A percentile compares a stretch with the other conserved stretches of the same genome.
These are phyloP conservation scores for Cairneyella variabilis DNA, from an alignment of 495 filamentous ascomycete species.

Conservation along the genomic window DNA sequence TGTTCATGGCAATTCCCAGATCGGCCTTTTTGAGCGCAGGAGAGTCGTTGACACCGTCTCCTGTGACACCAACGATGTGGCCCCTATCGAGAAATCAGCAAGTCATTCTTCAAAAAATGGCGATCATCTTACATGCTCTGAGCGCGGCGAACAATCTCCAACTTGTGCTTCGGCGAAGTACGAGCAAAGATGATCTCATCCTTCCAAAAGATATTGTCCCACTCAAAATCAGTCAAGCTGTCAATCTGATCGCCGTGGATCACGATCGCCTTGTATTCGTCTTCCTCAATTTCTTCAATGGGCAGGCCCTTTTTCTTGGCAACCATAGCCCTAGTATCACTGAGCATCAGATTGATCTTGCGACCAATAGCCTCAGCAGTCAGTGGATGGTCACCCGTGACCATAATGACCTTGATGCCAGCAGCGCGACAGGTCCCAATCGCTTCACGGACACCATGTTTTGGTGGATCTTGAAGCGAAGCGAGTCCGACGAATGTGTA, in stretches of 20 bases:
- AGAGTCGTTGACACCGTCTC: conserved; percentile 85
- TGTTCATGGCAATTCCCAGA: conserved; percentile 78
- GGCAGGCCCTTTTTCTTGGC: conserved; percentile 14
- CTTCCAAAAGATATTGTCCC: conserved; percentile 39
- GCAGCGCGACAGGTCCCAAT: conserved; percentile 31
- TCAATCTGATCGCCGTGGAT: conserved; percentile 32
- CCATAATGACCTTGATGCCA: conserved; percentile 49
- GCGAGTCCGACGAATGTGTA: conserved; percentile 47
- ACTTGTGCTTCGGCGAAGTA: conserved; percentile 68
- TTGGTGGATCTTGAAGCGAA: conserved; percentile 47
- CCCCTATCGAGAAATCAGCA: conserved; percentile 33
- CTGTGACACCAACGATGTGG: conserved; percentile 76
- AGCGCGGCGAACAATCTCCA: conserved; percentile 59
- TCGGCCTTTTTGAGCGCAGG: conserved; percentile 78
- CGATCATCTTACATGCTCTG: background rate
- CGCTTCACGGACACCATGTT: conserved; percentile 29
- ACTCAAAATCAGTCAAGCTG: conserved; percentile 31
- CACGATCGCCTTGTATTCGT: conserved; percentile 24
- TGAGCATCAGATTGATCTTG: conserved; percentile 32
- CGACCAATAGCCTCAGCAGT: conserved; percentile 36
- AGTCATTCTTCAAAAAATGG: conserved; percentile 46
- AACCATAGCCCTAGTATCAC: conserved; percentile 21
- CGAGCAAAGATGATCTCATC: conserved; percentile 59
- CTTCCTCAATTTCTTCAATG: conserved; percentile 14
- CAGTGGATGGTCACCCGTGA: conserved; percentile 32